phyloP scores from a whole-genome alignment of 495 filamentous ascomycete genomes.

The Talaromyces thailandensis region DNA sequence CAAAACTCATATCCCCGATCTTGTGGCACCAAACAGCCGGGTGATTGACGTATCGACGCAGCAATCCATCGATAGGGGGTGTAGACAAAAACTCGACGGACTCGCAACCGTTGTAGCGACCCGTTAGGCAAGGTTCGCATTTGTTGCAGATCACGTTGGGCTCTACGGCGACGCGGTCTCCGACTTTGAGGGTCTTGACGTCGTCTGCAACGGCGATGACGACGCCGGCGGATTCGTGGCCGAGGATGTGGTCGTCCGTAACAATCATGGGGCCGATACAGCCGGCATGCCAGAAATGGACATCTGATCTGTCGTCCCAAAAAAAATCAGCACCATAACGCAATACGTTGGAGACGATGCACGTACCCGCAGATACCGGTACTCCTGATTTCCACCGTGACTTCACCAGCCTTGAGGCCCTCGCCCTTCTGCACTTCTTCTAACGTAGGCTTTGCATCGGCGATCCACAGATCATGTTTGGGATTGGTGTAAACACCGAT shows the following conservation, averaged over 20 bases:
- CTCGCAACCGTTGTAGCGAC: conserved; percentile 89
- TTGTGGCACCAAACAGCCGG: conserved; percentile 90
- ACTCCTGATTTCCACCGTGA: conserved; percentile 75
- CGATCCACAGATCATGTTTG: conserved; percentile 83
- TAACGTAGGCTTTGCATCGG: conserved; percentile 61
- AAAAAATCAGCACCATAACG: not conserved
- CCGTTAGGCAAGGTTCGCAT: conserved; percentile 84
- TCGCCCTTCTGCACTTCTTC: conserved; percentile 66
- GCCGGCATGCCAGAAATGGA: conserved; percentile 93
- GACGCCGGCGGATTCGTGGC: conserved; percentile 85
- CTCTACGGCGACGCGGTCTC: conserved; percentile 85
- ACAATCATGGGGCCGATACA: conserved; percentile 95
- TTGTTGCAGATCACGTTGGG: conserved; percentile 83
- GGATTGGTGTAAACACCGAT: conserved; percentile 95
- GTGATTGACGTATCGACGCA: conserved; percentile 89
- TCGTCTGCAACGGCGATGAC: conserved; percentile 69
- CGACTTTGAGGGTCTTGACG: conserved; percentile 64
- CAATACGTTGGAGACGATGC: not conserved
- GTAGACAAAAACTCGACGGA: conserved; percentile 78
- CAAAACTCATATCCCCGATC: conserved; percentile 79
- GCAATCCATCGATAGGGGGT: conserved; percentile 77
- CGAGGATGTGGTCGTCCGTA: conserved; percentile 74
- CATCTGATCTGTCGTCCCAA: conserved; percentile 57
- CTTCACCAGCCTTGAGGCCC: conserved; percentile 67
- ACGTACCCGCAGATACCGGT: conserved; percentile 88